These are phyloP conservation scores for Haematococcus lacustris DNA, from an alignment of 139 green algal species.

Conservation along the genomic window DNA sequence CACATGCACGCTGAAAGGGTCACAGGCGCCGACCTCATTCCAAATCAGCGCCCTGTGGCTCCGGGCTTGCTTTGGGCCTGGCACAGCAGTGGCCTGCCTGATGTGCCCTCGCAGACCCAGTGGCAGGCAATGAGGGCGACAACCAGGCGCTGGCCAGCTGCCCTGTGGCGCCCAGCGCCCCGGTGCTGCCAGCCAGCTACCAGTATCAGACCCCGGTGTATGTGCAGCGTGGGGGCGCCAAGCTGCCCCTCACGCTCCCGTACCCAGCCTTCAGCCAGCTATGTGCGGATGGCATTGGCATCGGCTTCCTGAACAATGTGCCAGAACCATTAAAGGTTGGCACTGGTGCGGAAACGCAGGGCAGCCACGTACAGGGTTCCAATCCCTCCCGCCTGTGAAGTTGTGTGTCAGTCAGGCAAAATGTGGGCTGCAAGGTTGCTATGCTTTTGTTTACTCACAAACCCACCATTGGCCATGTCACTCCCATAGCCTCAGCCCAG, in stretches of 20 bases:
- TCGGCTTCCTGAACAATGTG: constrained; percentile 25
- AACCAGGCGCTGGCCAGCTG: constrained; percentile 25
- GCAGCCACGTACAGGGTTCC: too few species aligned
- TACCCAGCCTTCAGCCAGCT: constrained; percentile 22
- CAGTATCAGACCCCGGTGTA: constrained; percentile 9
- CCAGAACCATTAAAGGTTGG: neutral
- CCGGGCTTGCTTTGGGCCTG: too few species aligned
- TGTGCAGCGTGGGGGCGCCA: neutral
- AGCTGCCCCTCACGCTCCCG: constrained; percentile 23
- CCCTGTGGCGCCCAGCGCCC: neutral
- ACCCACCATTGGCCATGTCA: too few species aligned
- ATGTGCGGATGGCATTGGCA: constrained; percentile 18
- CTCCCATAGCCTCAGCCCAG: too few species aligned
- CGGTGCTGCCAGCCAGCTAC: constrained; percentile 4
- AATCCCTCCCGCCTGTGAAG: too few species aligned
- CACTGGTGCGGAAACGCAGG: neutral
- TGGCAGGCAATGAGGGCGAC: constrained; percentile 22
- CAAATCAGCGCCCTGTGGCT: too few species aligned
- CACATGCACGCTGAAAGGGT: too few species aligned
- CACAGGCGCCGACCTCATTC: too few species aligned
- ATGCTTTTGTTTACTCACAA: too few species aligned
- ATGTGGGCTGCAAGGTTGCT: too few species aligned
- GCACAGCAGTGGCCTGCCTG: too few species aligned
- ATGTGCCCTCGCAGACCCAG: constrained; percentile 31
- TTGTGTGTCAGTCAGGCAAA: too few species aligned